Percentiles rank a stretch among this genome's conserved stretches.
These are phyloP conservation scores for Chionographis japonica DNA, from an alignment of 106 monocot genomes.

Conservation along the genomic window DNA sequence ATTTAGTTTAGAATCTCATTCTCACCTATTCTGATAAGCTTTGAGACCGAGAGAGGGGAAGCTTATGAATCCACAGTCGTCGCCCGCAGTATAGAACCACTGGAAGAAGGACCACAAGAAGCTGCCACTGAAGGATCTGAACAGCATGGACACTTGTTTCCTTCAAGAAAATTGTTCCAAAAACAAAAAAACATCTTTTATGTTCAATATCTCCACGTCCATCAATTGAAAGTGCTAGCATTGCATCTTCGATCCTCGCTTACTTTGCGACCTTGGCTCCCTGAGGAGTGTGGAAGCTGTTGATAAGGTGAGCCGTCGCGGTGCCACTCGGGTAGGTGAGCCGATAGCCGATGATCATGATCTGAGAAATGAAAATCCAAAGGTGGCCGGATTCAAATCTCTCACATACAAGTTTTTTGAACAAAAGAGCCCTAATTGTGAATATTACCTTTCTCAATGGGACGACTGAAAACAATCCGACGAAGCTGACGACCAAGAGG, in stretches of 20 bases:
- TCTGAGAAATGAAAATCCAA: conserved; percentile 18
- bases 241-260: background rate
- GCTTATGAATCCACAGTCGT: conserved; percentile 35
- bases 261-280: conserved; percentile 52
- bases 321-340: conserved; percentile 59
- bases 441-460: conserved; percentile 45
- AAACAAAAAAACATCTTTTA: no score
- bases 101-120: conserved; percentile 55
- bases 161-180: conserved; percentile 11
- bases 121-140: conserved; percentile 34
- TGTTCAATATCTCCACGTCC: no score
- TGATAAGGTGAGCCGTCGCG: conserved; percentile 63
- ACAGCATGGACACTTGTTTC: conserved; percentile 35
- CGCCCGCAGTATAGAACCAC: conserved; percentile 39
- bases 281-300: conserved; percentile 63
- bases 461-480: conserved; percentile 51
- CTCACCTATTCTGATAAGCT: conserved; percentile 33
- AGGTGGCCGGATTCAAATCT: background rate
- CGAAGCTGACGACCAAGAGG: conserved; percentile 53
- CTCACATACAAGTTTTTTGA: background rate
- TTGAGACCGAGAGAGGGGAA: conserved; percentile 40
- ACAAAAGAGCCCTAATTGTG: background rate
- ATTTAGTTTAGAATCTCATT: no score
- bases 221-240: background rate
- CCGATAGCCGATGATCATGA: conserved; percentile 56